Percentiles rank a stretch among this genome's conserved stretches.
phyloP scores from a whole-genome alignment of 495 filamentous ascomycete species.

The Platismatia glauca region DNA sequence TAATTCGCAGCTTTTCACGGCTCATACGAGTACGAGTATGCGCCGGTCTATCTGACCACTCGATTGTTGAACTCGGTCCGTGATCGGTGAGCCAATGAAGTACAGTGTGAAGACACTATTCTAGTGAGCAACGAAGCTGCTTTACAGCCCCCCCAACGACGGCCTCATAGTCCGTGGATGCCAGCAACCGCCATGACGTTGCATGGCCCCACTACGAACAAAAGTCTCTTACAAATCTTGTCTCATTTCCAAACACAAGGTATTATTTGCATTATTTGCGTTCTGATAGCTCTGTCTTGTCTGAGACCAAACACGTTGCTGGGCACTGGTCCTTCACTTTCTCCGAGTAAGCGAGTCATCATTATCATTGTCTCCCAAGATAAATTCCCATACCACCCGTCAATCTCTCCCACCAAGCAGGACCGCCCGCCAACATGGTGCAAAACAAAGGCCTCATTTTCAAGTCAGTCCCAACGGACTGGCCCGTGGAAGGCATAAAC shows the following conservation, averaged over 20 bases:
- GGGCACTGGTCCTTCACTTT: not conserved
- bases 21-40: too few species aligned
- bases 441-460: constrained; percentile 79
- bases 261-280: not conserved
- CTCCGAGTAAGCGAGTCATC: too few species aligned
- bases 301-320: not conserved
- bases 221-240: not conserved
- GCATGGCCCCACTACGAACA: not conserved
- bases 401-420: not conserved
- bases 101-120: too few species aligned
- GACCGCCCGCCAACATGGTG: constrained; percentile 15
- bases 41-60: not conserved
- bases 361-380: too few species aligned
- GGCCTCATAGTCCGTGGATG: not conserved
- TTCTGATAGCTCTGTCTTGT: not conserved
- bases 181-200: not conserved
- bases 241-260: not conserved
- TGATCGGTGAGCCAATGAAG: too few species aligned
- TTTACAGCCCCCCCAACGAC: not conserved
- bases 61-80: too few species aligned
- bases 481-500: constrained; percentile 64
- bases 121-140: not conserved
- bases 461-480: constrained; percentile 57
- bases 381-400: not conserved
- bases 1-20: too few species aligned